Evolutionary conservation across 176 grass and related monocot genomes (phyloP), one percentile per base, ranked within the genome.

Genomic region (Phoenix roebelenii): DNA sequence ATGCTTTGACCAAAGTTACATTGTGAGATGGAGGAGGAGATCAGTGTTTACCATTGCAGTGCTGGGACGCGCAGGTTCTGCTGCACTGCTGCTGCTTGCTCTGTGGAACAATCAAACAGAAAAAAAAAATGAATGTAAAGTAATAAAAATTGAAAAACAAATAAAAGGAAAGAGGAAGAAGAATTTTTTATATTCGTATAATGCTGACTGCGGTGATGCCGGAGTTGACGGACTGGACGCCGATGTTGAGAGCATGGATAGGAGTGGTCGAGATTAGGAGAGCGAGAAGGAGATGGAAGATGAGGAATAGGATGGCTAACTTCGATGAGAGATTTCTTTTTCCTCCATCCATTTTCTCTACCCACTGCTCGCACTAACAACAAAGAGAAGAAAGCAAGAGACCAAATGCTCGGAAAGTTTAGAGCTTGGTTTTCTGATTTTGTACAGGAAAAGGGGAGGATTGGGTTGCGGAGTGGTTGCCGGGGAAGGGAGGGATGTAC

Each of bases 11-110:
- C 9, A 9, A 9, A 35, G 9, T 35, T 35, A 35, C 9, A 7
- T 9, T 4, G 56, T 3, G 7, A 57, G 30, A 59, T 61, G 51
- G 15, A 67, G 17, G 51, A 10, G 51, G 22, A 15, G 17, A 20
- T 20, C 20, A 53, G 17, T 25, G 29, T 72, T 25, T 59, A 95
- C 90, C 77, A 59, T 72, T 84, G 84, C 92, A 97, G 72, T 90
- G 80, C 26, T 88, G 80, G 15, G 87, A 97, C 65, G 88, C 87
- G 79, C 92, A 97, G 39, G 71, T 91, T 7, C 83, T 74, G 80
- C 92, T 97, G 79, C 92, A 97, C 69, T 26, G 60, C 79, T 82
- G 78, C 75, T 82, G 78, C 75, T 85, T 77, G 81, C 65, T 87
- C 87, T 97, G 74, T 58, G 15, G 7, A 58, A 20, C 6, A 28